Evolutionary conservation across 805 yeast species (phyloP).

Genomic region (Candida montana): DNA sequence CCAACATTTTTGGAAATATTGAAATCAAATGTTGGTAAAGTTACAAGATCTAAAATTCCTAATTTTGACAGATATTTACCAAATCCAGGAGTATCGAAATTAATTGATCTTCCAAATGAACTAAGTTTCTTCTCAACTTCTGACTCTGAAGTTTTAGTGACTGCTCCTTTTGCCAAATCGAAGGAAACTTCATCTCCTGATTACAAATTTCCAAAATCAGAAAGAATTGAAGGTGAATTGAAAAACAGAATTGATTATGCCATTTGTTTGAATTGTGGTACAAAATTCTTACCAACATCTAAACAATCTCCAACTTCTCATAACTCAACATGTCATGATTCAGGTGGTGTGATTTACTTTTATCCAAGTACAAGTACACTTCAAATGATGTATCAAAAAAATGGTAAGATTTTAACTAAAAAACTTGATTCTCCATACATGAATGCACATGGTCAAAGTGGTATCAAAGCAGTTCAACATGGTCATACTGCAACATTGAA

Average conservation of each 20-base stretch:
- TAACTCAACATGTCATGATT: slow-evolving; percentile 15
- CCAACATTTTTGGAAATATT: slow-evolving; percentile 6
- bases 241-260: slow-evolving; percentile 35
- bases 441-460: slow-evolving; percentile 72
- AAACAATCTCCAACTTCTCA: slow-evolving; percentile 29
- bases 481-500: slow-evolving; percentile 53
- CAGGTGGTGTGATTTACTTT: slow-evolving; percentile 31
- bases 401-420: slow-evolving; percentile 26
- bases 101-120: slow-evolving; percentile 47
- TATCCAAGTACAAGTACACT: slow-evolving; percentile 32
- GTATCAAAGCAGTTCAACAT: slow-evolving; percentile 45
- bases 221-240: not conserved
- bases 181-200: slow-evolving; percentile 6
- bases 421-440: slow-evolving; percentile 63
- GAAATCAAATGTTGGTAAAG: not conserved
- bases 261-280: slow-evolving; percentile 43
- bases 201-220: not conserved
- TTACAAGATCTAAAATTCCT: too few relatives aligned
- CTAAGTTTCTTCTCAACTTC: slow-evolving; percentile 34
- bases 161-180: slow-evolving; percentile 12
- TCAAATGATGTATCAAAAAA: slow-evolving; percentile 18
- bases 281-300: slow-evolving; percentile 29
- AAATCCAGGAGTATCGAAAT: slow-evolving; percentile 49
- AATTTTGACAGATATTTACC: slow-evolving; percentile 8
- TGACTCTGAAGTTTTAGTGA: too few relatives aligned